These are phyloP conservation scores for Mimosa pudica DNA, from an alignment of 306 rosid genomes.

Conservation along the genomic window DNA sequence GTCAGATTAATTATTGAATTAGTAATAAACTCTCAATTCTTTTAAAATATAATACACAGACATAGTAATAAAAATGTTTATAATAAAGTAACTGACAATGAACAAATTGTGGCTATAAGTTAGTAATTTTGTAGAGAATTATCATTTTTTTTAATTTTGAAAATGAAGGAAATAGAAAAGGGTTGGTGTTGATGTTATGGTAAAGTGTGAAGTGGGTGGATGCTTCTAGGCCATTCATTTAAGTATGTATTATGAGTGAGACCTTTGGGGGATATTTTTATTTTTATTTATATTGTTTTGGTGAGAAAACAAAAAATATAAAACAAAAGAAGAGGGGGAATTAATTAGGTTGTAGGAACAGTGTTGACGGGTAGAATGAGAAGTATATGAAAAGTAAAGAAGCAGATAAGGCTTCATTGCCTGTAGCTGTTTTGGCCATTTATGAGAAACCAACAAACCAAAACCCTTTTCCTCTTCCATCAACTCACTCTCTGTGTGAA, in stretches of 20 bases:
- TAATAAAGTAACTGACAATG: not conserved
- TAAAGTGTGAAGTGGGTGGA: conserved; percentile 7
- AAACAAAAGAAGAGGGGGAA: not conserved
- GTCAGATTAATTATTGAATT: not conserved
- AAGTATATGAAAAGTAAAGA: conserved; percentile 51
- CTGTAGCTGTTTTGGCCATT: conserved; percentile 59
- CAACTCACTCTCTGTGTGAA: not conserved
- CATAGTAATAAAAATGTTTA: too few species aligned
- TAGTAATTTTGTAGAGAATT: too few species aligned
- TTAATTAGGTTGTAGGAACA: conserved; percentile 25
- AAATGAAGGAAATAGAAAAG: not conserved
- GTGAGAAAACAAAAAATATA: not conserved
- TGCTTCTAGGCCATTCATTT: conserved; percentile 19
- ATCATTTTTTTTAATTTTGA: not conserved
- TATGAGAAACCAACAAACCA: conserved; percentile 53
- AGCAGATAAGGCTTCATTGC: conserved; percentile 43
- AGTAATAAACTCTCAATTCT: not conserved
- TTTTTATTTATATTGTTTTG: not conserved
- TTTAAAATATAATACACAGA: not conserved
- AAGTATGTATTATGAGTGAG: not conserved
- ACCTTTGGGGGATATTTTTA: not conserved
- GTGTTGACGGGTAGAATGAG: conserved; percentile 43
- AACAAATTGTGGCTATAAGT: not conserved
- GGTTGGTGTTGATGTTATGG: not conserved
- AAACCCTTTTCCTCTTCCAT: conserved; percentile 25